phyloP scores from a whole-genome alignment of 2,329 filamentous ascomycete species.

The Xenoacremonium recifei region DNA sequence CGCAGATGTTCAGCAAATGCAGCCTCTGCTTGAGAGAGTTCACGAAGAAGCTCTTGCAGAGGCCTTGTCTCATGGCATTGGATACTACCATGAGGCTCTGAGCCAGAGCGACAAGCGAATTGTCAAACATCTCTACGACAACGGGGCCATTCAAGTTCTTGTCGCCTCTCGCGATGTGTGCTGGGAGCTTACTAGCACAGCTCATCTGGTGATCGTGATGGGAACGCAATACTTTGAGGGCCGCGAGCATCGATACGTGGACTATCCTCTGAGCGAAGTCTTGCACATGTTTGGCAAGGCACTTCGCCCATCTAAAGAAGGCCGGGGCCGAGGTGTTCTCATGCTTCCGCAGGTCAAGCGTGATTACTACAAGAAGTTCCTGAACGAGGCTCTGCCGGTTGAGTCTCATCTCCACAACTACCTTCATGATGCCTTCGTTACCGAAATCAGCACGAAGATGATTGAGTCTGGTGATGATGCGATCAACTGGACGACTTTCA shows the following conservation, averaged over 20 bases:
- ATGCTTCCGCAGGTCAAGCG: conserved; percentile 95
- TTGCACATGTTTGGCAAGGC: conserved; percentile 98
- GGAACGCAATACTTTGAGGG: conserved; percentile 97
- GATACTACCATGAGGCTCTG: conserved; percentile 95
- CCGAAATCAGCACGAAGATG: conserved; percentile 94
- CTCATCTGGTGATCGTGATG: conserved; percentile 94
- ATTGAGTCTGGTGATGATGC: conserved; percentile 95
- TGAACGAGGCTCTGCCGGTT: conserved; percentile 92
- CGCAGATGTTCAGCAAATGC: conserved; percentile 76
- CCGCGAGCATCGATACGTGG: conserved; percentile 92
- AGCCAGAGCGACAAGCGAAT: conserved; percentile 88
- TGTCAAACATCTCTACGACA: conserved; percentile 85
- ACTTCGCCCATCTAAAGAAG: conserved; percentile 74
- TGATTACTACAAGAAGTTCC: conserved; percentile 98
- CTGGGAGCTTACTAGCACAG: conserved; percentile 88
- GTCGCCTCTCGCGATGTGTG: conserved; percentile 79
- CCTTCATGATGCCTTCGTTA: conserved; percentile 93
- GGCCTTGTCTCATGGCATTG: conserved; percentile 88
- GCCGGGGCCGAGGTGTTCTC: conserved; percentile 83
- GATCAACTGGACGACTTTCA: conserved; percentile 97
- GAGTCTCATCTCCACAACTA: conserved; percentile 92
- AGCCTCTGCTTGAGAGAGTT: conserved; percentile 76
- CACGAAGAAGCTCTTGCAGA: conserved; percentile 86
- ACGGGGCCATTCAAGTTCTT: conserved; percentile 86
- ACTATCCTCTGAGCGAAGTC: conserved; percentile 91